Conservation (phyloP, 2,329 filamentous ascomycete genomes). For the Pseudopithomyces chartarum region DNA sequence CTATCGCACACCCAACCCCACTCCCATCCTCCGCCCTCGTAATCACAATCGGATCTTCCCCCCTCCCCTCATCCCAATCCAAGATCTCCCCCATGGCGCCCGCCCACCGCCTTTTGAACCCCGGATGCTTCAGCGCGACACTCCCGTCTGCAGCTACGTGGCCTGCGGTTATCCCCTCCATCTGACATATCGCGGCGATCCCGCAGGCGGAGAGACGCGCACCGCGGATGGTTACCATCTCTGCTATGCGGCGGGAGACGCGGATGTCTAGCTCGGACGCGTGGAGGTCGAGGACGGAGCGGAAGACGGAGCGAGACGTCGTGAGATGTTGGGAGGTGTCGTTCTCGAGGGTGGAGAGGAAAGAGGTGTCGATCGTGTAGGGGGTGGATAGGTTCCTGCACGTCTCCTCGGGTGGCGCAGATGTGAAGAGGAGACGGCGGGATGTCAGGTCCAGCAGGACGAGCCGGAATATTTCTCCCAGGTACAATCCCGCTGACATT, state of each 20-base stretch:
- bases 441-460: constrained; percentile 63
- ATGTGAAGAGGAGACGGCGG: constrained; percentile 74
- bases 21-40: constrained; percentile 49
- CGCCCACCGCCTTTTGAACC: constrained; percentile 49
- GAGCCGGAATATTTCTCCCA: constrained; percentile 53
- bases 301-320: constrained; percentile 26
- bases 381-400: constrained; percentile 73
- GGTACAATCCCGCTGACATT: constrained; percentile 52
- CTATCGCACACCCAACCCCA: constrained; percentile 47
- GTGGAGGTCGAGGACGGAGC: constrained; percentile 24
- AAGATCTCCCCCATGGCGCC: constrained; percentile 46
- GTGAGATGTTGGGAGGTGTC: constrained; percentile 29
- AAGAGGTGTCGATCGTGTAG: constrained; percentile 86
- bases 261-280: constrained; percentile 31
- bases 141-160: constrained; percentile 47
- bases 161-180: constrained; percentile 35
- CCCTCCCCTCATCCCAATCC: constrained; percentile 34
- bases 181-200: constrained; percentile 44
- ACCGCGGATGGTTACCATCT: constrained; percentile 40
- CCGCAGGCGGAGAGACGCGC: constrained; percentile 46
- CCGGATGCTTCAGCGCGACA: constrained; percentile 49
- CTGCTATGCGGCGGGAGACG: constrained; percentile 33
- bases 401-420: constrained; percentile 70
- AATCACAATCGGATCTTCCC: constrained; percentile 42
- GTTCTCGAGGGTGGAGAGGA: constrained; percentile 86